Conservation (phyloP, 163 green algal species). For the Scenedesmus sp. region DNA sequence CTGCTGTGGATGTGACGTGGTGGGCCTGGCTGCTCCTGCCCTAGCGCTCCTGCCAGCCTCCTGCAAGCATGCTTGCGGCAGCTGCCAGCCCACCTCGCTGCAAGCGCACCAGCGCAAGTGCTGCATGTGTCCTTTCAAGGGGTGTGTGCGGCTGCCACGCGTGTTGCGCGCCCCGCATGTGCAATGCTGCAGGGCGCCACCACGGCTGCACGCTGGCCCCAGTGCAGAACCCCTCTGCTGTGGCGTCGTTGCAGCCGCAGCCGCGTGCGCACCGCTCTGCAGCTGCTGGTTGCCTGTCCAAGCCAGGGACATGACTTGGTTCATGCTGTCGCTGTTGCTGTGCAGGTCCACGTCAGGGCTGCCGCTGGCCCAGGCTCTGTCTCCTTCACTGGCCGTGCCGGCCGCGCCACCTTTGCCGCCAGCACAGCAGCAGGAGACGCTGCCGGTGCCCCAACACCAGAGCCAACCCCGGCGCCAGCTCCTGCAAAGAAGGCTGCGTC, state of each 20-base stretch:
- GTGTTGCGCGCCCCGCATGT: not conserved
- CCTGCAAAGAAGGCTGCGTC: conserved; percentile 16
- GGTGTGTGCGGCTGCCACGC: too few species aligned
- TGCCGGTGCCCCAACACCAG: not conserved
- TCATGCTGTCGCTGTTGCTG: not conserved
- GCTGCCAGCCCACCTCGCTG: not conserved
- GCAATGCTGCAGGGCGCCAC: not conserved
- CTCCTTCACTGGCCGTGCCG: not conserved
- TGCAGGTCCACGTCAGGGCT: not conserved
- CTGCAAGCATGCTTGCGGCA: not conserved
- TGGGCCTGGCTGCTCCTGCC: too few species aligned
- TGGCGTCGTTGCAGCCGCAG: too few species aligned
- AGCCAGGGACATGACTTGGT: too few species aligned
- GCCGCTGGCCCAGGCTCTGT: not conserved
- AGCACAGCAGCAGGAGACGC: not conserved
- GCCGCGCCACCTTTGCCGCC: not conserved
- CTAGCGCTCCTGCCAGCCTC: not conserved
- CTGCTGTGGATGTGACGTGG: too few species aligned
- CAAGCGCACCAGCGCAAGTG: too few species aligned
- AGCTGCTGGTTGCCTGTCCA: not conserved
- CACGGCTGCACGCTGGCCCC: not conserved
- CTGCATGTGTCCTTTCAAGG: too few species aligned
- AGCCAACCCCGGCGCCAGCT: not conserved
- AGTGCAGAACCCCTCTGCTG: too few species aligned
- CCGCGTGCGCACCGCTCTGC: not conserved